These are phyloP conservation scores for Obba rivulosa DNA, from an alignment of 768 basidiomycete genomes.

Conservation along the genomic window DNA sequence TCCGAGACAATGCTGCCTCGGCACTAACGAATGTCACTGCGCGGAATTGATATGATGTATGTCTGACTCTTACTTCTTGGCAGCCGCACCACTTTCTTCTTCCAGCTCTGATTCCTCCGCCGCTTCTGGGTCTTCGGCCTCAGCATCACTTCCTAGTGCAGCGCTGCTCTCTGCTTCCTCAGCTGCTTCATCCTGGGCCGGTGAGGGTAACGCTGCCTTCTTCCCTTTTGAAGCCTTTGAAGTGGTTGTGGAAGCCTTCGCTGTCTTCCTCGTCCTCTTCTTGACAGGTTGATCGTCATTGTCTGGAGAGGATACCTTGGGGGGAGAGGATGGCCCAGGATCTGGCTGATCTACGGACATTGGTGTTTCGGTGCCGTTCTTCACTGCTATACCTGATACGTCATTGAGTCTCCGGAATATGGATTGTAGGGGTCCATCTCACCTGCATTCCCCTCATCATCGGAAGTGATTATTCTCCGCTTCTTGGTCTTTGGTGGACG, in stretches of 20 bases:
- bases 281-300: neutral
- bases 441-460: constrained; percentile 24
- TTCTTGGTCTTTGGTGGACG: constrained; percentile 21
- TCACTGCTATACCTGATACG: no score
- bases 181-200: neutral
- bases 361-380: neutral
- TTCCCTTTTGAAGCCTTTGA: neutral
- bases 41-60: neutral
- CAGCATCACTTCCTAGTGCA: neutral
- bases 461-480: constrained; percentile 30
- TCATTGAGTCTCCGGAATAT: constrained; percentile 3
- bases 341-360: neutral
- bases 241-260: neutral
- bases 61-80: constrained; percentile 50
- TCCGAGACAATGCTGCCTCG: constrained; percentile 58
- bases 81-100: constrained; percentile 46
- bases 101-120: constrained; percentile 34
- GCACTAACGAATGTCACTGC: constrained; percentile 38
- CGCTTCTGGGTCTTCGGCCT: constrained; percentile 27
- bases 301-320: neutral
- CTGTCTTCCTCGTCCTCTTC: neutral
- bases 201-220: neutral
- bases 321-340: constrained; percentile 8
- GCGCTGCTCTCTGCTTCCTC: constrained; percentile 5
- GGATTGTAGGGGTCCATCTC: neutral